Percentiles rank a stretch among this genome's conserved stretches.
Evolutionary conservation across 768 basidiomycete species (phyloP).

Genomic region (Lentinula sp.): DNA sequence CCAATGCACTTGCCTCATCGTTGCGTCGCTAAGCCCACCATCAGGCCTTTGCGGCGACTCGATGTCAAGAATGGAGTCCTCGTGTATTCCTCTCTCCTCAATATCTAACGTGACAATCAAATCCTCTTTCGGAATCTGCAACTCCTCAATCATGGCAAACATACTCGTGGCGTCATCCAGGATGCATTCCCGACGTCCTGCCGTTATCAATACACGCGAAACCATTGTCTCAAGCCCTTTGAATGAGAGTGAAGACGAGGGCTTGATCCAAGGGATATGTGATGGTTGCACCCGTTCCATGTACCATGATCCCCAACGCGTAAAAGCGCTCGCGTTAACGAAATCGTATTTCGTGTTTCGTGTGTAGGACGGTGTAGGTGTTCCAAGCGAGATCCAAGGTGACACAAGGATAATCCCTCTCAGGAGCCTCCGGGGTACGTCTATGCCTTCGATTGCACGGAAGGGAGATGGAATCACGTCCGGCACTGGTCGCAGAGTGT

Average conservation of each 20-base stretch:
- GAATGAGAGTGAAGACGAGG: constrained; percentile 29
- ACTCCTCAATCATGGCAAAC: constrained; percentile 17
- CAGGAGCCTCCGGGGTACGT: constrained; percentile 7
- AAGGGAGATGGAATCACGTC: constrained; percentile 17
- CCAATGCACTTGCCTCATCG: not conserved
- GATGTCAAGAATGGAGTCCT: constrained; percentile 27
- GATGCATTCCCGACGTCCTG: constrained; percentile 27
- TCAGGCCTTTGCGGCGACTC: not conserved
- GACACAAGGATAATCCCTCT: constrained; percentile 23
- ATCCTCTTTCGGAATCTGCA: constrained; percentile 10
- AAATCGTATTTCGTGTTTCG: constrained; percentile 22
- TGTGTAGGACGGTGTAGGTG: constrained; percentile 16
- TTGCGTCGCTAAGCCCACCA: not conserved
- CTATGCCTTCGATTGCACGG: constrained; percentile 1
- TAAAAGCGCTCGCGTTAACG: constrained; percentile 10
- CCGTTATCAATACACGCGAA: constrained; percentile 28
- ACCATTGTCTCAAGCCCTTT: constrained; percentile 23
- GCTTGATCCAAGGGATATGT: constrained; percentile 24
- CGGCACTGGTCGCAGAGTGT: constrained; percentile 23
- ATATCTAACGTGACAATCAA: constrained; percentile 13
- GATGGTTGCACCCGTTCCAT: constrained; percentile 19
- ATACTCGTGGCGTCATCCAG: constrained; percentile 22
- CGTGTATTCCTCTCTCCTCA: constrained; percentile 28
- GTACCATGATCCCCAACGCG: constrained; percentile 13
- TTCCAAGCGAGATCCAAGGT: constrained; percentile 27